Conservation (phyloP, 2,329 filamentous ascomycete species). For the Stagonosporopsis cucurbitacearum region DNA sequence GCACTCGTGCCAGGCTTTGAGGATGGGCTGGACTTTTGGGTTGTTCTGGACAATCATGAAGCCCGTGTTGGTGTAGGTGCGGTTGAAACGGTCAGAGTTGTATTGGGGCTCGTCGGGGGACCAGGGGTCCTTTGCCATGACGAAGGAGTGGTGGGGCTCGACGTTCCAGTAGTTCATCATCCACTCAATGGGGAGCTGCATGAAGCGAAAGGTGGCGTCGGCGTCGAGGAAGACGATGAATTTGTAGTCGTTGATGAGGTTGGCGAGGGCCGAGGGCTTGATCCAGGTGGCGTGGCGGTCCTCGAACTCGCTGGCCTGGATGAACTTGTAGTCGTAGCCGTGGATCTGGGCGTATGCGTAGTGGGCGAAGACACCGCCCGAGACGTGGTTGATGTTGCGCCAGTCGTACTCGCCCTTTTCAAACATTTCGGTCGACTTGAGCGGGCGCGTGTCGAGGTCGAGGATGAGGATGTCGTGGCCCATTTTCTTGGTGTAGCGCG, state of each 20-base stretch:
- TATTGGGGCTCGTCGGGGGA: constrained; percentile 37
- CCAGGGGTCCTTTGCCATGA: constrained; percentile 56
- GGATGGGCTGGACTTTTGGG: constrained; percentile 55
- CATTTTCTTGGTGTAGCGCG: constrained; percentile 42
- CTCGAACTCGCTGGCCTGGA: constrained; percentile 50
- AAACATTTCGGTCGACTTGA: constrained; percentile 41
- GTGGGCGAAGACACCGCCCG: constrained; percentile 48
- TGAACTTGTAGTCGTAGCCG: constrained; percentile 58
- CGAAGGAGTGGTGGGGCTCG: constrained; percentile 51
- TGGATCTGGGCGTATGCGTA: constrained; percentile 53
- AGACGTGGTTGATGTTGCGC: constrained; percentile 47
- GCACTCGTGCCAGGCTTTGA: constrained; percentile 57
- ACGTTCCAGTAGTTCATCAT: constrained; percentile 59
- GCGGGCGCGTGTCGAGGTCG: constrained; percentile 46
- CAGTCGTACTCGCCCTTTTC: constrained; percentile 44
- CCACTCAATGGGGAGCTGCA: constrained; percentile 58
- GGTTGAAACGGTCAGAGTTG: constrained; percentile 53
- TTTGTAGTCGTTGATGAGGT: constrained; percentile 49
- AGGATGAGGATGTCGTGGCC: constrained; percentile 46
- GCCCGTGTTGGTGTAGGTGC: constrained; percentile 58
- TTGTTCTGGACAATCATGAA: constrained; percentile 63
- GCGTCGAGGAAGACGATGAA: constrained; percentile 59
- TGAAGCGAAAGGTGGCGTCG: constrained; percentile 56
- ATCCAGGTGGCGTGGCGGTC: constrained; percentile 57
- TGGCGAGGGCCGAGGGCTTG: constrained; percentile 51